Percentiles rank a stretch among this genome's conserved stretches.
Conservation (phyloP, 371 early-diverging fungal genomes). For the Mucor irregularis region DNA sequence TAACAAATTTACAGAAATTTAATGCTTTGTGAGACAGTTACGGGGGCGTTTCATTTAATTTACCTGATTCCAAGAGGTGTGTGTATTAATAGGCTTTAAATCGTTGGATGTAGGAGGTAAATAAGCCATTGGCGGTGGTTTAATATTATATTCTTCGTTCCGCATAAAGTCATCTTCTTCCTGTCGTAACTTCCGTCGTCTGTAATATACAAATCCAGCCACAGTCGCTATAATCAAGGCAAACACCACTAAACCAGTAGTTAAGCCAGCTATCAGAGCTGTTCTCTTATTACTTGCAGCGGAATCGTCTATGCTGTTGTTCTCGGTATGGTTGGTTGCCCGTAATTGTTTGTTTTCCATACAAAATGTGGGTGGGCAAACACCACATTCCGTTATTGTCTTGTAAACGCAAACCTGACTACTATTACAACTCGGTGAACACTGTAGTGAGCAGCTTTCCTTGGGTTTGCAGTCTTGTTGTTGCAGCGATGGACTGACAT, state of each 20-base stretch:
- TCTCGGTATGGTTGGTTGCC: neutral
- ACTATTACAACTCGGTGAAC: neutral
- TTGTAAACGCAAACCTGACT: neutral
- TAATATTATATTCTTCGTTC: neutral
- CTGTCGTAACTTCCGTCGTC: slow-evolving; percentile 17
- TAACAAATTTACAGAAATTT: neutral
- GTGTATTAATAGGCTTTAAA: too few relatives aligned
- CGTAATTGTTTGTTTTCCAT: neutral
- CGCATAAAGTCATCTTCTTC: neutral
- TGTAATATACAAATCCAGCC: slow-evolving; percentile 32
- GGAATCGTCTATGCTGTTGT: too few relatives aligned
- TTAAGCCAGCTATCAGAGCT: slow-evolving; percentile 36
- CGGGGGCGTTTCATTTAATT: too few relatives aligned
- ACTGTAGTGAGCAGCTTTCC: neutral
- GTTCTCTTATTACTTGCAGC: slow-evolving; percentile 2
- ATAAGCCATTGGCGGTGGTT: too few relatives aligned
- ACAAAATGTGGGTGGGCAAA: slow-evolving; percentile 2
- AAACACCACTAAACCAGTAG: slow-evolving; percentile 30
- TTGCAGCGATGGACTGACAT: too few relatives aligned
- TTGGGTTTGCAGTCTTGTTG: too few relatives aligned
- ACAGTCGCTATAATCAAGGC: slow-evolving; percentile 25
- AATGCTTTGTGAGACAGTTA: too few relatives aligned
- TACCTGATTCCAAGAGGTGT: slow-evolving; percentile 8
- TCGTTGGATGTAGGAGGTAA: too few relatives aligned
- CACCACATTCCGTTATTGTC: slow-evolving; percentile 5